Conservation (phyloP, 1,139 yeast genomes). For the Scheffersomyces illinoinensis region DNA sequence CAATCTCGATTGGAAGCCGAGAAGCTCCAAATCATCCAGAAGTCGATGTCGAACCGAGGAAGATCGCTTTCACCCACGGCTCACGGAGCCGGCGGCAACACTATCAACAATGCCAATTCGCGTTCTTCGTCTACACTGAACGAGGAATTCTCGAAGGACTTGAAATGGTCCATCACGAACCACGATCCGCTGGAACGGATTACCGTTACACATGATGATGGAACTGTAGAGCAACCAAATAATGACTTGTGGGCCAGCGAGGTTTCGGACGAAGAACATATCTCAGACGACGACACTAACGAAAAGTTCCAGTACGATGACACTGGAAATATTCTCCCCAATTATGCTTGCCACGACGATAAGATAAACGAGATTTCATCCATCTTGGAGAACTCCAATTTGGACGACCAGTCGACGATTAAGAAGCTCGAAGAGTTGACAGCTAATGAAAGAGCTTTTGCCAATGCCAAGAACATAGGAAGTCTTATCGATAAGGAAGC, state of each 20-base stretch:
- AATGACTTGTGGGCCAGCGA: constrained; percentile 40
- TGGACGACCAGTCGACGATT: constrained; percentile 42
- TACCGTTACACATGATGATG: constrained; percentile 4
- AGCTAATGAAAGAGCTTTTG: constrained; percentile 61
- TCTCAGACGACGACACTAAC: constrained; percentile 60
- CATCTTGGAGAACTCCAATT: constrained; percentile 47
- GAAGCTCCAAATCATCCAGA: constrained; percentile 42
- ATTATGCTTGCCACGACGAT: constrained; percentile 52
- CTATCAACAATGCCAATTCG: constrained; percentile 13
- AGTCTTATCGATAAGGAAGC: constrained; percentile 45
- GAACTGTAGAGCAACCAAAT: constrained; percentile 11
- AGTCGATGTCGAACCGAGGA: constrained; percentile 39
- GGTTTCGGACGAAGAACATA: constrained; percentile 64
- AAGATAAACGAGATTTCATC: constrained; percentile 43
- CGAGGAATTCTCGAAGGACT: constrained; percentile 39
- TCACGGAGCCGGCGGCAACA: constrained; percentile 14
- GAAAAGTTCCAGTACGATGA: constrained; percentile 63
- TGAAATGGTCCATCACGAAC: constrained; percentile 50
- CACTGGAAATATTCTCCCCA: constrained; percentile 61
- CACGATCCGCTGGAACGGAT: constrained; percentile 65
- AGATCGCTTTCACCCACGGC: constrained; percentile 41
- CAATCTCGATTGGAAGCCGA: constrained; percentile 47
- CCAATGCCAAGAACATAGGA: constrained; percentile 58
- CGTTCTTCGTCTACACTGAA: constrained; percentile 40
- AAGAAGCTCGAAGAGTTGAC: constrained; percentile 56